Base-by-base conservation (phyloP, 768 basidiomycete genomes). In the Dentipellis fragilis region DNA sequence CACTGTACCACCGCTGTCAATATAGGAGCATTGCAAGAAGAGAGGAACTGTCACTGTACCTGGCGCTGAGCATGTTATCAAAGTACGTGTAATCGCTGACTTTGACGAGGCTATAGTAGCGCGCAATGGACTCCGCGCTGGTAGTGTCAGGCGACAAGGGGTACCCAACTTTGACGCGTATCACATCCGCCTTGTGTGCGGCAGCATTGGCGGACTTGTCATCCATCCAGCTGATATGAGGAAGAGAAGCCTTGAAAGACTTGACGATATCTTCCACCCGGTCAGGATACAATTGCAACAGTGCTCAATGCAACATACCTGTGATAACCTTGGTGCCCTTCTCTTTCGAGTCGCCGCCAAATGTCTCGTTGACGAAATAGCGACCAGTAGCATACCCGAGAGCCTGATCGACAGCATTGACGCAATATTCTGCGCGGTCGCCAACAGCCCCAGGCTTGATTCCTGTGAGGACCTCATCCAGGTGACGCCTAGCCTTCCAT, bases 111-210 rank as follows among this genome's bases (percentile, higher is more conserved):
- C 71, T 69, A 66, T 97, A 98, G 70, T 93, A 98, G 40, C 65
- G 71, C 29, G 77, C 74, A 46, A 98, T 78, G 9, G 89, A 84
- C 22, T 70, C 69, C 39, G 93, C 76, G 64, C 83, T 74, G 16
- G 74, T 74, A 1, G 89, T 93, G 67, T 98, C 78, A 1, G 96
- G 96, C 2, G 83, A 90, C 10, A 85, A 64, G 1, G 96, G 95
- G 71, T 85, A 98, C 56, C 96, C 96, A 58, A 99, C 89, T 75
- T 97, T 95, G 68, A 92, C 80, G 29, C 84, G 81, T 58, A 94
- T 85, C 0, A 83, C 81, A 65, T 87, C 79, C 12, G 90, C 91
- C 78, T 98, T 98, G 64, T 85, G 80, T 12, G 84, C 82, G 4
- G 96, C 96, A 55, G 84, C 90, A 40, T 74, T 72, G 10, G 89